Evolutionary conservation across 805 yeast genomes (phyloP).

Genomic region (Yarrowia sp.): DNA sequence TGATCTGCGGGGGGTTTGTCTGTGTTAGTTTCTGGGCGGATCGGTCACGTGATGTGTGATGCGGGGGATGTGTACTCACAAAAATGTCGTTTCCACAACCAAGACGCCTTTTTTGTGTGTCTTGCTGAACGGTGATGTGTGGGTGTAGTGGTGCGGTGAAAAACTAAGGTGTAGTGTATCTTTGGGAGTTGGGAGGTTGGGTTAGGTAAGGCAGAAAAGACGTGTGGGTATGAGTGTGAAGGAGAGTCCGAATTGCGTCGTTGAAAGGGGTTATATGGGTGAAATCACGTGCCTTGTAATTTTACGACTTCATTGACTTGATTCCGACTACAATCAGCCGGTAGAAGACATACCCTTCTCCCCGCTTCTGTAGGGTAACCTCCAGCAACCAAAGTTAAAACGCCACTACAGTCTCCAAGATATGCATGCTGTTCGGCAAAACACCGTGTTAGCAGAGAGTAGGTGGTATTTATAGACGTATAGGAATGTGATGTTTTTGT

Average conservation of each 20-base stretch:
- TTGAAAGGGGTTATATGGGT: too few relatives aligned
- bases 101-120: neutral
- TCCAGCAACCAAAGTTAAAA: constrained; percentile 12
- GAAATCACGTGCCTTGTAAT: too few relatives aligned
- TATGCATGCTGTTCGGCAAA: neutral
- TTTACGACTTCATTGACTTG: too few relatives aligned
- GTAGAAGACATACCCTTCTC: too few relatives aligned
- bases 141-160: constrained; percentile 22
- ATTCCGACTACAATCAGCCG: too few relatives aligned
- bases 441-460: neutral
- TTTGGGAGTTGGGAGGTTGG: constrained; percentile 5
- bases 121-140: constrained; percentile 20
- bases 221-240: neutral
- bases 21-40: neutral
- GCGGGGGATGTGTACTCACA: too few relatives aligned
- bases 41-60: neutral
- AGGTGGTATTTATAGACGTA: too few relatives aligned
- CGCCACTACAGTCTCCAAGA: neutral
- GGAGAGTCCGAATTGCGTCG: too few relatives aligned
- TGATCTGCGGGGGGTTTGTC: too few relatives aligned
- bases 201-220: constrained; percentile 10
- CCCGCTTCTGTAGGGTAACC: constrained; percentile 3
- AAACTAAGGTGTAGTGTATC: constrained; percentile 10
- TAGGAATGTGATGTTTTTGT: too few relatives aligned
- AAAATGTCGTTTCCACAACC: too few relatives aligned